Evolutionary conservation across 805 yeast species (phyloP).

Genomic region (Torulaspora gathmanii): DNA sequence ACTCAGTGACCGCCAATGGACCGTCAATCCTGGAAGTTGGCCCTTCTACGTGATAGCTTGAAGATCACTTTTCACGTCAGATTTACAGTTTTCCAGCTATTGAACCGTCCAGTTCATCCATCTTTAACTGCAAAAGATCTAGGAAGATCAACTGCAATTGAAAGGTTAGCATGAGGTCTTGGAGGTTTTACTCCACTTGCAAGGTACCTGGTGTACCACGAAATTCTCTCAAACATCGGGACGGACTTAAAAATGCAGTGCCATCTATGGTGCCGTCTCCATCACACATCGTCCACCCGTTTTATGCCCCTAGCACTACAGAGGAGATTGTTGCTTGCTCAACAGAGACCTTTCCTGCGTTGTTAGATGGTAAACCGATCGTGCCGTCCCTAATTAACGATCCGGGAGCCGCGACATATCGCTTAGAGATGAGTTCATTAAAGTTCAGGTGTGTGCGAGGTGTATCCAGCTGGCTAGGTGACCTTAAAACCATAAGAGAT

Average conservation of each 20-base stretch:
- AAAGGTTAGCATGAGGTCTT: slow-evolving; percentile 4
- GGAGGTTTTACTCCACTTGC: slow-evolving; percentile 4
- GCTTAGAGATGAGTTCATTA: slow-evolving; percentile 12
- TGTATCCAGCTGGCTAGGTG: slow-evolving; percentile 22
- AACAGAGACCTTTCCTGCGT: slow-evolving; percentile 16
- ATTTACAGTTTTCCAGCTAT: background rate
- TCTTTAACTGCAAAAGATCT: background rate
- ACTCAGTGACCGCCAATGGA: background rate
- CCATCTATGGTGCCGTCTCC: slow-evolving; percentile 9
- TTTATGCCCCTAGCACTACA: slow-evolving; percentile 22
- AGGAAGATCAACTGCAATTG: background rate
- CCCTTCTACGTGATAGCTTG: background rate
- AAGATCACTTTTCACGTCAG: background rate
- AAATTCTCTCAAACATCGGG: slow-evolving; percentile 1
- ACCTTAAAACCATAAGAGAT: slow-evolving; percentile 4
- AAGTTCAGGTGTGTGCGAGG: slow-evolving; percentile 17
- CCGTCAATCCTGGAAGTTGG: background rate
- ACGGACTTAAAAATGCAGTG: background rate
- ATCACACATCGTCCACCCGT: slow-evolving; percentile 25
- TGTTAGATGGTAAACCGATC: slow-evolving; percentile 20
- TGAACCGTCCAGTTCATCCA: slow-evolving; percentile 1
- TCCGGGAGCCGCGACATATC: slow-evolving; percentile 2
- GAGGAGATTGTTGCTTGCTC: slow-evolving; percentile 27
- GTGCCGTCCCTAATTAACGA: slow-evolving; percentile 19
- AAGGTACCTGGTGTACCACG: background rate